A percentile compares a stretch with the other conserved stretches of the same genome.
phyloP scores from a whole-genome alignment of 148 eudicot genomes.

The Rhododendron ferrugineum region DNA sequence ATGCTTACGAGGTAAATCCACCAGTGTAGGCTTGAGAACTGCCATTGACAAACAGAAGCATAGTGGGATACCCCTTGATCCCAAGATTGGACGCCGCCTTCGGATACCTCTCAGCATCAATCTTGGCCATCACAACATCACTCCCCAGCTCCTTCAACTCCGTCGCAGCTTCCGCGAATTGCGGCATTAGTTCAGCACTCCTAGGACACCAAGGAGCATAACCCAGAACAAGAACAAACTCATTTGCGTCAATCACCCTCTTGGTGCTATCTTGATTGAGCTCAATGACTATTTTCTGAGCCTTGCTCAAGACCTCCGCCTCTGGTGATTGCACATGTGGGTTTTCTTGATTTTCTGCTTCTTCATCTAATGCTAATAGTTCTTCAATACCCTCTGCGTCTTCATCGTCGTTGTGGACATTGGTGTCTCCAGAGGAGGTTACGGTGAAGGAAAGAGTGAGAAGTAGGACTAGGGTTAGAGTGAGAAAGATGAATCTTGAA shows the following conservation, averaged over 20 bases:
- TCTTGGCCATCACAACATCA: slow-evolving; percentile 50
- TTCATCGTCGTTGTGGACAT: slow-evolving; percentile 17
- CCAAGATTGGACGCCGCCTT: slow-evolving; percentile 60
- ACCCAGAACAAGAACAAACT: slow-evolving; percentile 68
- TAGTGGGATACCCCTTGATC: slow-evolving; percentile 79
- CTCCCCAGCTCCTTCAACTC: slow-evolving; percentile 45
- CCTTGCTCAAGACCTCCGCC: slow-evolving; percentile 55
- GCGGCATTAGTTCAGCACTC: slow-evolving; percentile 94
- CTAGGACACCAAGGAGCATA: slow-evolving; percentile 87
- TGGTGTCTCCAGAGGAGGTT: slow-evolving; percentile 8
- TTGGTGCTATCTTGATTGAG: slow-evolving; percentile 56
- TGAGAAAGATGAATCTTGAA: slow-evolving; percentile 31
- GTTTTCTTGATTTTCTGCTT: slow-evolving; percentile 26
- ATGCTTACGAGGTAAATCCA: slow-evolving; percentile 72
- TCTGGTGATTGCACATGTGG: slow-evolving; percentile 32
- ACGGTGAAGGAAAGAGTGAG: slow-evolving; percentile 20
- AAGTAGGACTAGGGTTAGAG: slow-evolving; percentile 28
- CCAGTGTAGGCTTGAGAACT: slow-evolving; percentile 68
- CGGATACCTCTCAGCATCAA: slow-evolving; percentile 71
- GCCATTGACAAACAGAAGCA: slow-evolving; percentile 72
- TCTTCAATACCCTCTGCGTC: slow-evolving; percentile 57
- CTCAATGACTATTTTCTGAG: slow-evolving; percentile 68
- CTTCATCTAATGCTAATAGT: slow-evolving; percentile 65
- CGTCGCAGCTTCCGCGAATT: slow-evolving; percentile 83
- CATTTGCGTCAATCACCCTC: slow-evolving; percentile 42